Evolutionary conservation across 2,329 filamentous ascomycete genomes (phyloP).

Genomic region (Neocatenulostroma microsporum): DNA sequence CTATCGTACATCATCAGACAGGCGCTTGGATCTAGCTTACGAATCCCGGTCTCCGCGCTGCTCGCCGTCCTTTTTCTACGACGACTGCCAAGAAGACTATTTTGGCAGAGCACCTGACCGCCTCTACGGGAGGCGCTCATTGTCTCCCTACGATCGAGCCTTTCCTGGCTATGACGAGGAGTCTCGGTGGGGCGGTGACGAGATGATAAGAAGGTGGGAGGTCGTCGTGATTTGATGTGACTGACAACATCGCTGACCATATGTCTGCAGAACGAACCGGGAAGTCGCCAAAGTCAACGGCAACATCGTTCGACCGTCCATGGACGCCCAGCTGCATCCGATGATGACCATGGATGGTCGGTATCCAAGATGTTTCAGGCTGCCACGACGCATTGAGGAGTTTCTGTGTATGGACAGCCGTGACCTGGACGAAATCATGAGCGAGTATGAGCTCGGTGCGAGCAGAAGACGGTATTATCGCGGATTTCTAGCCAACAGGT

Average conservation of each 20-base stretch:
- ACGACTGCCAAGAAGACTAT: not conserved
- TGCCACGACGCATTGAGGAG: slow-evolving; percentile 19
- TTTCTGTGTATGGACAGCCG: slow-evolving; percentile 21
- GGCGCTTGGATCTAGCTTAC: not conserved
- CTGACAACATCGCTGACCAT: not conserved
- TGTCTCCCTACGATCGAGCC: slow-evolving; percentile 3
- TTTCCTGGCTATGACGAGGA: slow-evolving; percentile 5
- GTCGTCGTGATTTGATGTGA: not conserved
- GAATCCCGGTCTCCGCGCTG: slow-evolving; percentile 1
- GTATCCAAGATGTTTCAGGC: slow-evolving; percentile 27
- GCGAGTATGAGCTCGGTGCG: slow-evolving; percentile 19
- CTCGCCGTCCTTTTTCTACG: slow-evolving; percentile 1
- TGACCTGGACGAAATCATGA: slow-evolving; percentile 25
- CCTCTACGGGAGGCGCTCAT: not conserved
- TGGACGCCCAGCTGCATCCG: slow-evolving; percentile 26
- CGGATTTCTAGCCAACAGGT: slow-evolving; percentile 5
- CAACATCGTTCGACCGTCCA: slow-evolving; percentile 16
- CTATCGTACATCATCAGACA: slow-evolving; percentile 1
- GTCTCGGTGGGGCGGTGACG: slow-evolving; percentile 4
- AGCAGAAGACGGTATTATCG: slow-evolving; percentile 7
- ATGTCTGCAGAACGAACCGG: slow-evolving; percentile 14
- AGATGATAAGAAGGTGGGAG: slow-evolving; percentile 10
- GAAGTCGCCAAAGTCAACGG: slow-evolving; percentile 23
- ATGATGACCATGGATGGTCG: slow-evolving; percentile 25
- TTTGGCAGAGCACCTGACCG: not conserved